These are phyloP conservation scores for Macadamia integrifolia DNA, from an alignment of 164 flowering plant species.

Conservation along the genomic window DNA sequence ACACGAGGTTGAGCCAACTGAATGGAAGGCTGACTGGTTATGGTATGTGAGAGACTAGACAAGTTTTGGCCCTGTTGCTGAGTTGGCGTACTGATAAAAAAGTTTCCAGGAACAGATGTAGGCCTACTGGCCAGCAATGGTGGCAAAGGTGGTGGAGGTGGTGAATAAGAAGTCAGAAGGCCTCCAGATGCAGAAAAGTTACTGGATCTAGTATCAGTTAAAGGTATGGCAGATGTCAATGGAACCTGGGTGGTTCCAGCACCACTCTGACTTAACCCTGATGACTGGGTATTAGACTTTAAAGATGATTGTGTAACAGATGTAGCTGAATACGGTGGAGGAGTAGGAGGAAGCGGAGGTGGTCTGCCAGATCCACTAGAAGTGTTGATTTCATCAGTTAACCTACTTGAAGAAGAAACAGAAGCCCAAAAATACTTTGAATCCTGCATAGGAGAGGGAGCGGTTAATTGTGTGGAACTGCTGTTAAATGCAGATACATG, in stretches of 20 bases:
- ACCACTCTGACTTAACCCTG: conserved; percentile 35
- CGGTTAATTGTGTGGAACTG: conserved; percentile 25
- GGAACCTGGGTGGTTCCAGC: conserved; percentile 35
- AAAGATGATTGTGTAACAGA: conserved; percentile 33
- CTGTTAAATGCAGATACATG: conserved; percentile 31
- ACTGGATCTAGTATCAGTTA: conserved; percentile 32
- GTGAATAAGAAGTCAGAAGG: conserved; percentile 35
- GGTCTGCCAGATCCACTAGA: conserved; percentile 56
- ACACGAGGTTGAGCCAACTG: conserved; percentile 47
- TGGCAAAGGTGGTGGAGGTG: conserved; percentile 39
- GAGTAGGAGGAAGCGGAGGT: conserved; percentile 86
- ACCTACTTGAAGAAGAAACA: conserved; percentile 30
- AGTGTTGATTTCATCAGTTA: conserved; percentile 19
- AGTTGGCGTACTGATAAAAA: conserved; percentile 36
- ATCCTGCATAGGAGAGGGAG: conserved; percentile 39
- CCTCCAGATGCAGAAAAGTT: conserved; percentile 37
- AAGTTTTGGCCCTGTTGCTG: conserved; percentile 52
- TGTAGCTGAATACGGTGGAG: conserved; percentile 64
- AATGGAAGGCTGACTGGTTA: conserved; percentile 35
- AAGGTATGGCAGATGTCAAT: conserved; percentile 26
- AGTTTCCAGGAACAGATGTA: conserved; percentile 36
- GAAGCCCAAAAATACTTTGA: conserved; percentile 43
- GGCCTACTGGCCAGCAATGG: conserved; percentile 50
- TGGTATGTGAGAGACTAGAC: conserved; percentile 35
- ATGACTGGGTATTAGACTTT: conserved; percentile 35